Conservation (phyloP, 768 basidiomycete species). For the Mycena metata region DNA sequence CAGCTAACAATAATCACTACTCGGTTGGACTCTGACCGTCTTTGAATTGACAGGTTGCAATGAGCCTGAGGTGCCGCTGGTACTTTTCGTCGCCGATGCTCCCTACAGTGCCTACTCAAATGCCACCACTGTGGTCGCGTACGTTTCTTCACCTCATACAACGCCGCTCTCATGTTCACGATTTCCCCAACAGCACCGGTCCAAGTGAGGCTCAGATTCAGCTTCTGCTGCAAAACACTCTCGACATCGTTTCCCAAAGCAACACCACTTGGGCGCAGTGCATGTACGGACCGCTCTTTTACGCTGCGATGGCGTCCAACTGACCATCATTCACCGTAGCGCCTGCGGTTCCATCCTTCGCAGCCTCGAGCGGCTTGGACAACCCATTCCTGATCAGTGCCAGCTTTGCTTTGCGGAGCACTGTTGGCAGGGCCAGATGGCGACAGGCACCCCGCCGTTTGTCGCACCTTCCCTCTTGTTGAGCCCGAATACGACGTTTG, state of each 20-base stretch:
- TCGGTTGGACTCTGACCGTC: slow-evolving; percentile 10
- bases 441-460: slow-evolving; percentile 21
- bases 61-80: slow-evolving; percentile 23
- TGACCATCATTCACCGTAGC: slow-evolving; percentile 12
- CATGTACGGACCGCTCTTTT: slow-evolving; percentile 17
- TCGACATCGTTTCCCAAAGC: slow-evolving; percentile 26
- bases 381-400: slow-evolving; percentile 24
- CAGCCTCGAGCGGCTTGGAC: slow-evolving; percentile 25
- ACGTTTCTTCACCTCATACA: slow-evolving; percentile 12
- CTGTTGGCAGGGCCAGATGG: slow-evolving; percentile 27
- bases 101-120: slow-evolving; percentile 27
- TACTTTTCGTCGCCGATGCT: slow-evolving; percentile 24
- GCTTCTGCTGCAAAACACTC: slow-evolving; percentile 27
- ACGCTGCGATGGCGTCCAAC: slow-evolving; percentile 1
- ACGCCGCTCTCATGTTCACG: not conserved
- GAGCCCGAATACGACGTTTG: slow-evolving; percentile 20
- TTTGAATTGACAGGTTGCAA: slow-evolving; percentile 21
- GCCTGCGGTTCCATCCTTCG: slow-evolving; percentile 28
- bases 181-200: slow-evolving; percentile 11
- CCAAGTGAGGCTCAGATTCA: slow-evolving; percentile 24
- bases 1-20: slow-evolving; percentile 7
- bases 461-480: slow-evolving; percentile 21
- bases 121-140: slow-evolving; percentile 13
- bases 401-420: slow-evolving; percentile 18
- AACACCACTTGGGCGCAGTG: slow-evolving; percentile 26